Conservation (phyloP, 495 filamentous ascomycete genomes). For the Neurospora cerealis region DNA sequence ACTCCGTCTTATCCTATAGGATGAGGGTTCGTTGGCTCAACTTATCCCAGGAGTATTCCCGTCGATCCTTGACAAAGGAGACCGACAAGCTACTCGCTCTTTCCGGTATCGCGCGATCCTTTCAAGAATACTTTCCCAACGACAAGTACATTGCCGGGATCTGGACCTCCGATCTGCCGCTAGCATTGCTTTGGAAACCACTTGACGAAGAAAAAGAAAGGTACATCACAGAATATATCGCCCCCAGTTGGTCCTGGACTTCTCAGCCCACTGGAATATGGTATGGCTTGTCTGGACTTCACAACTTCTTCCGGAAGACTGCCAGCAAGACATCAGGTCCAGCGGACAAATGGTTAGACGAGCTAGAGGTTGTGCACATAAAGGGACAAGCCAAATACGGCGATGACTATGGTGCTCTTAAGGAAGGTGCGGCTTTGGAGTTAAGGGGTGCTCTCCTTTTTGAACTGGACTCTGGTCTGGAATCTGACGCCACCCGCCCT, state of each 20-base stretch:
- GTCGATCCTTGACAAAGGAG: not conserved
- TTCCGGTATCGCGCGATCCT: not conserved
- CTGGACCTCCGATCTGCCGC: not conserved
- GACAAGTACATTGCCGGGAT: not conserved
- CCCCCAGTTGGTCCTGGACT: not conserved
- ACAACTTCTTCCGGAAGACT: fast-evolving
- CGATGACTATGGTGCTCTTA: not conserved
- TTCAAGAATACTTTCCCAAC: not conserved
- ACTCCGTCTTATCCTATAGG: not conserved
- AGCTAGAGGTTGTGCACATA: not conserved
- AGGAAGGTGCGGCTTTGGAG: not conserved
- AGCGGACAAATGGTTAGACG: not conserved
- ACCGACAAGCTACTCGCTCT: not conserved
- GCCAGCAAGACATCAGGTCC: not conserved
- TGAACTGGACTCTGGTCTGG: not conserved
- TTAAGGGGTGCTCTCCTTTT: not conserved
- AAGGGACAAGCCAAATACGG: not conserved
- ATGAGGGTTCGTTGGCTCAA: fast-evolving
- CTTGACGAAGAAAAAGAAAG: too few species aligned
- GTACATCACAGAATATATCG: not conserved
- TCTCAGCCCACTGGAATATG: too few species aligned
- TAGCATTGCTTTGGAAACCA: not conserved
- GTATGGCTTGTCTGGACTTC: too few species aligned
- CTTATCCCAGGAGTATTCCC: fast-evolving
- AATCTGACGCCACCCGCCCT: too few species aligned